Evolutionary conservation across 2,329 filamentous ascomycete genomes (phyloP), one percentile per base, ranked within the genome.

Genomic region (Lasiodiplodia sp.): DNA sequence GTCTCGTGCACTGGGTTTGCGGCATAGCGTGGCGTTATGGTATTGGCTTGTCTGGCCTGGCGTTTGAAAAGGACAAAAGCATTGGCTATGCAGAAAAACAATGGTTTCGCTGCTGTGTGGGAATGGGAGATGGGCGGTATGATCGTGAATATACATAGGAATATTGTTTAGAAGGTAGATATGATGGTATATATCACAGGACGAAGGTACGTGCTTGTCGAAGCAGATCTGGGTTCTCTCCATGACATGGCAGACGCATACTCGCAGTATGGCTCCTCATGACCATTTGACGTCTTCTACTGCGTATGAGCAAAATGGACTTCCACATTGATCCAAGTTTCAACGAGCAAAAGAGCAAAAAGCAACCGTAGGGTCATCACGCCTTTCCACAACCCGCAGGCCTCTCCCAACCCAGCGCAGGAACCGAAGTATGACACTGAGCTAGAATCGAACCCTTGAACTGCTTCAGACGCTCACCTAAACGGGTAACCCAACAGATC

Each of bases 1-100:
- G 7, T 8, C 6, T 51, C 37, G n/a, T 18, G 3, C 14, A 34
- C 34, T 57, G 21, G 16, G 18, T 31, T 8, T 63, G 12, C 23
- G 47, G 55, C 65, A 67, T 60, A 58, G 55, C 65, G 56, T 58
- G 65, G 65, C 40, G 65, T 67, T 66, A n/a, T 10, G 51, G 63
- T 21, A 55, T 34, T 18, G 64, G 18, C n/a, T 18, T 4, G 10
- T 51, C n/a, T 1, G 58, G 58, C 10, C 57, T 51, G 58, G 58
- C 58, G 58, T 63, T 63, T 51, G 23, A 25, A 44, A 63, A 8
- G 53, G 34, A 40, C 14, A 38, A 57, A 47, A 47, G 44, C 12
- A 21, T 47, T 21, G n/a, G 7, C 18, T 21, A 47, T 21, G 44
- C 44, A 21, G 8, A 11, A 21, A 21, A 18, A 34, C 31, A 10